Evolutionary conservation across 2,329 filamentous ascomycete species (phyloP).

Genomic region (Calycina marina): DNA sequence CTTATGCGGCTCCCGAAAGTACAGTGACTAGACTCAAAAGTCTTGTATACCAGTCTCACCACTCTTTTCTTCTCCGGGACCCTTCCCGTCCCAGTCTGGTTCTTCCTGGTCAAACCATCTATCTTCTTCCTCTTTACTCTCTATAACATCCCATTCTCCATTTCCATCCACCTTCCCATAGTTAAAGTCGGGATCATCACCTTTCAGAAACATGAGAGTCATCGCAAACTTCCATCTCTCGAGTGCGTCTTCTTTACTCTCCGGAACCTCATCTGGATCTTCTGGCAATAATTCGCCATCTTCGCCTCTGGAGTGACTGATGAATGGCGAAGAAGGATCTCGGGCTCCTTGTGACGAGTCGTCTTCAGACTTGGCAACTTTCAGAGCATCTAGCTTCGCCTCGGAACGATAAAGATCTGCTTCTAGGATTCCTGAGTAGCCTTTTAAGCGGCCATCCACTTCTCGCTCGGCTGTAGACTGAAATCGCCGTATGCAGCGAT

Average conservation of each 20-base stretch:
- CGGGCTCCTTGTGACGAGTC: conserved; percentile 3
- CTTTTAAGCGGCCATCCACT: conserved; percentile 23
- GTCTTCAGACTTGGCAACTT: conserved; percentile 2
- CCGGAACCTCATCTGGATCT: conserved; percentile 20
- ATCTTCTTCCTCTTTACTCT: conserved; percentile 21
- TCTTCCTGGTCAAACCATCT: conserved; percentile 24
- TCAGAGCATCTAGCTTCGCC: conserved; percentile 21
- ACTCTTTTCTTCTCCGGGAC: conserved; percentile 7
- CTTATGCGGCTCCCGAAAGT: too few species aligned
- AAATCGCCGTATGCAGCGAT: conserved; percentile 22
- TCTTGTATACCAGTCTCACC: conserved; percentile 24
- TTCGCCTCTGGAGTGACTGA: conserved; percentile 15
- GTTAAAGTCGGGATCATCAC: conserved; percentile 23
- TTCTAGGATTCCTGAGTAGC: conserved; percentile 23
- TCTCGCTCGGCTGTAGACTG: conserved; percentile 22
- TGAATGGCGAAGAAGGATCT: conserved; percentile 9
- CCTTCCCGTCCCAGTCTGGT: conserved; percentile 17
- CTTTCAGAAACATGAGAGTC: conserved; percentile 22
- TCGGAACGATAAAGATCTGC: conserved; percentile 23
- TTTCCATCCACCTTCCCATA: conserved; percentile 20
- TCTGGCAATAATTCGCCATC: conserved; percentile 19
- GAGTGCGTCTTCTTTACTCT: conserved; percentile 20
- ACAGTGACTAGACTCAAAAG: conserved; percentile 20
- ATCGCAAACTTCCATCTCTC: conserved; percentile 23
- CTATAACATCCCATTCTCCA: conserved; percentile 21